Conservation (phyloP, 495 filamentous ascomycete species). For the Penicillium antarcticum region DNA sequence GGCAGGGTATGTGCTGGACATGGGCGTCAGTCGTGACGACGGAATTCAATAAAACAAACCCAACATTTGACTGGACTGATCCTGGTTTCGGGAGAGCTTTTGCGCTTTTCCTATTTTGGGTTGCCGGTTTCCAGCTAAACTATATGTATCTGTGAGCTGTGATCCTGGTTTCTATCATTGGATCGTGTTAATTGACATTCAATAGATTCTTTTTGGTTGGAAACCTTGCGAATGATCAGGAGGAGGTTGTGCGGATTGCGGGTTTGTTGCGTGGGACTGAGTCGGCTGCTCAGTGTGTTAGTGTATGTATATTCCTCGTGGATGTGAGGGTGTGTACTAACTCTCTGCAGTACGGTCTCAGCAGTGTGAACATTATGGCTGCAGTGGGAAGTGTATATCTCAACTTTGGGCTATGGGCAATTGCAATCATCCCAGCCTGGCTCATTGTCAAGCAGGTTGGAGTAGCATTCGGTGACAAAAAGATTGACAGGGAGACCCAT, state of each 20-base stretch:
- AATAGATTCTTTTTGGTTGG: slow-evolving; percentile 58
- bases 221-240: slow-evolving; percentile 52
- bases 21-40: slow-evolving; percentile 58
- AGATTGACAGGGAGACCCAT: slow-evolving; percentile 29
- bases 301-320: slow-evolving; percentile 24
- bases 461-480: slow-evolving; percentile 29
- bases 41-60: slow-evolving; percentile 45
- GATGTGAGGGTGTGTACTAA: slow-evolving; percentile 1
- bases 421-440: slow-evolving; percentile 58
- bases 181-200: slow-evolving; percentile 3
- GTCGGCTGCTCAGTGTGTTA: slow-evolving; percentile 59
- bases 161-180: not conserved
- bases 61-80: slow-evolving; percentile 56
- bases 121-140: slow-evolving; percentile 59
- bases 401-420: slow-evolving; percentile 60
- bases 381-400: slow-evolving; percentile 58
- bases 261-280: slow-evolving; percentile 60
- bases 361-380: slow-evolving; percentile 54
- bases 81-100: slow-evolving; percentile 56
- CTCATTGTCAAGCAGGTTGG: slow-evolving; percentile 54
- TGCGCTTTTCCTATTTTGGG: slow-evolving; percentile 56
- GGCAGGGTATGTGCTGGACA: slow-evolving; percentile 61
- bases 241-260: slow-evolving; percentile 58
- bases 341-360: slow-evolving; percentile 49
- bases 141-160: slow-evolving; percentile 56